Evolutionary conservation across 305 asterid genomes (phyloP).

Genomic region (Stenogyne calaminthoides): DNA sequence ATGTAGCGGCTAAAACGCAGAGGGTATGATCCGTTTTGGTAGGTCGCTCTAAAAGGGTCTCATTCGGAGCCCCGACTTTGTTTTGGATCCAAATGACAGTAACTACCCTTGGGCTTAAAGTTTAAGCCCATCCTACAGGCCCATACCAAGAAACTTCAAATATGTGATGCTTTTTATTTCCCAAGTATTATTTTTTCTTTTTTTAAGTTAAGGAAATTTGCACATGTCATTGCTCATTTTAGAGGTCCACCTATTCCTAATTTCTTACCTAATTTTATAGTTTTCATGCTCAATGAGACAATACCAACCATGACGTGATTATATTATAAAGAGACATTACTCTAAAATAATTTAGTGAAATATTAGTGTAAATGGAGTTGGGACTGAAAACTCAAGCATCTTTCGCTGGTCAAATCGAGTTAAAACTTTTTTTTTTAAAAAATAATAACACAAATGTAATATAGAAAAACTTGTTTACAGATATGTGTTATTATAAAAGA

Average conservation of each 20-base stretch:
- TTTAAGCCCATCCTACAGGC: not conserved
- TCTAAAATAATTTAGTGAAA: no score
- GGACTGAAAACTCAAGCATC: no score
- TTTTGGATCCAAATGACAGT: not conserved
- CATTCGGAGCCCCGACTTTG: slow-evolving; percentile 6
- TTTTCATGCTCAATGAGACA: not conserved
- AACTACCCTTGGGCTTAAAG: not conserved
- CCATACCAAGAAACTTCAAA: not conserved
- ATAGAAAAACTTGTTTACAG: no score
- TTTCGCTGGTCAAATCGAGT: no score
- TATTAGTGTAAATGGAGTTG: no score
- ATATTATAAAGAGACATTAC: no score
- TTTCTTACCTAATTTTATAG: not conserved
- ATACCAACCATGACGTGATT: not conserved
- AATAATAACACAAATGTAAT: no score
- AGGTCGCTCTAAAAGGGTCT: not conserved
- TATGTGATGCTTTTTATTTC: no score
- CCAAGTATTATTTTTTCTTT: no score
- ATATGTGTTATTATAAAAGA: no score
- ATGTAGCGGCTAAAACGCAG: not conserved
- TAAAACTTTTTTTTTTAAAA: no score
- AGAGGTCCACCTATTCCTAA: not conserved
- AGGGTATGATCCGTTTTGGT: not conserved
- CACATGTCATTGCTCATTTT: no score
- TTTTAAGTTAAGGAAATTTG: not conserved